Conservation (phyloP, 345 rosid species). For the Nephelium lappaceum region DNA sequence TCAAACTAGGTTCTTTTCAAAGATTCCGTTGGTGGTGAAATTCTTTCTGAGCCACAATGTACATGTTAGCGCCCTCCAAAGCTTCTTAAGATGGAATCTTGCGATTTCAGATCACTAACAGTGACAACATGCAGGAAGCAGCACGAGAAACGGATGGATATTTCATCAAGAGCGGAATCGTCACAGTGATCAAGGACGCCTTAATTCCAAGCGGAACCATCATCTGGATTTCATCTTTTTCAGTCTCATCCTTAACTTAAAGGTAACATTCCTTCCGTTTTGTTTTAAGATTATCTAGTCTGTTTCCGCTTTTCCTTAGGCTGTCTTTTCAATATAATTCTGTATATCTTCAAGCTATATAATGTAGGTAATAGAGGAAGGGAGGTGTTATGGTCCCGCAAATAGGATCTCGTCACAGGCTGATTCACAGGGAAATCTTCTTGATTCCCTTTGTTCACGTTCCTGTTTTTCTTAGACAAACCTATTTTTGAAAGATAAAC, state of each 20-base stretch:
- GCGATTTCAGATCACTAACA: conserved; percentile 63
- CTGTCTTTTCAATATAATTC: conserved; percentile 4
- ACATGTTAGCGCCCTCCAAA: not conserved
- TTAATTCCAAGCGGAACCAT: conserved; percentile 89
- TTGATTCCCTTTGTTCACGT: too few relatives aligned
- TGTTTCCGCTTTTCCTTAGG: conserved; percentile 7
- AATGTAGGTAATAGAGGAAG: conserved; percentile 16
- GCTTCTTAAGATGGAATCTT: not conserved
- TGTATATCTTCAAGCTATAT: conserved; percentile 25
- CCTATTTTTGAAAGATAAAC: too few relatives aligned
- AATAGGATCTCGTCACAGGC: too few relatives aligned
- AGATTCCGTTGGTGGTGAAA: not conserved
- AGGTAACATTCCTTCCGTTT: not conserved
- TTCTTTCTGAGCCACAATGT: not conserved
- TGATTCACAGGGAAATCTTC: too few relatives aligned
- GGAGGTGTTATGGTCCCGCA: too few relatives aligned
- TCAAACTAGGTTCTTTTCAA: not conserved
- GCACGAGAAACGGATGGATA: conserved; percentile 96
- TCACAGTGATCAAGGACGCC: conserved; percentile 93
- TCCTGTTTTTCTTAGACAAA: too few relatives aligned
- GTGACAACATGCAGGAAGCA: conserved; percentile 87
- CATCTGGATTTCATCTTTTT: conserved; percentile 37
- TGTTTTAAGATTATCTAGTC: conserved; percentile 2
- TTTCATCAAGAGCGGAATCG: conserved; percentile 96
- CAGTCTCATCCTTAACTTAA: not conserved